A percentile compares a stretch with the other conserved stretches of the same genome.
Conservation (phyloP, 2,329 filamentous ascomycete species). For the Colletotrichum zoysiae region DNA sequence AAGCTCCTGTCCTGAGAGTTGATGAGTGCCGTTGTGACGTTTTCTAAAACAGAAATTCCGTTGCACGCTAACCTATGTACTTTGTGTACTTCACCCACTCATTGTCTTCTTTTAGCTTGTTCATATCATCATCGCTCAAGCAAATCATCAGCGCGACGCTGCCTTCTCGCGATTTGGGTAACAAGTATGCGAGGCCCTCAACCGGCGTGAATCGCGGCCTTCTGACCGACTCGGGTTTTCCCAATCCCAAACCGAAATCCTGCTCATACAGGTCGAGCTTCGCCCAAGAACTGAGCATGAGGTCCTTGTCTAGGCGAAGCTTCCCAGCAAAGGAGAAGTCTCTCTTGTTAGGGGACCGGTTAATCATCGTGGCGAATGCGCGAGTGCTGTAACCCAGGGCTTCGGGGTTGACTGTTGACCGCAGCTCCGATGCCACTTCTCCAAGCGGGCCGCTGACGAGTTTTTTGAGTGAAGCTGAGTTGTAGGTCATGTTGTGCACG, state of each 20-base stretch:
- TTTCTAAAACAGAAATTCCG: not conserved
- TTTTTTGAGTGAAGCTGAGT: slow-evolving; percentile 47
- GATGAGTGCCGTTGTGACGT: not conserved
- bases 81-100: slow-evolving; percentile 55
- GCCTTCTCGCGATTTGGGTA: slow-evolving; percentile 59
- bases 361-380: slow-evolving; percentile 56
- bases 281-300: slow-evolving; percentile 68
- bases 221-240: slow-evolving; percentile 60
- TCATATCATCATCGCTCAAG: slow-evolving; percentile 62
- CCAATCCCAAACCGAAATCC: slow-evolving; percentile 62
- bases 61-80: slow-evolving; percentile 50
- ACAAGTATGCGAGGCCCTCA: slow-evolving; percentile 63
- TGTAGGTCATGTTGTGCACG: slow-evolving; percentile 60
- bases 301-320: slow-evolving; percentile 55
- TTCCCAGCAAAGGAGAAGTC: slow-evolving; percentile 51
- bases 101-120: slow-evolving; percentile 56
- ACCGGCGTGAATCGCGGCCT: slow-evolving; percentile 60
- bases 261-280: slow-evolving; percentile 58
- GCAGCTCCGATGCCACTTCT: slow-evolving; percentile 48
- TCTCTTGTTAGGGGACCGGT: slow-evolving; percentile 51
- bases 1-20: not conserved
- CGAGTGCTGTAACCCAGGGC: slow-evolving; percentile 53
- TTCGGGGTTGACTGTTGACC: slow-evolving; percentile 53
- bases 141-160: slow-evolving; percentile 59
- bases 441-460: slow-evolving; percentile 46